Conservation (phyloP, 2,329 filamentous ascomycete genomes). For the Dothistroma pini region DNA sequence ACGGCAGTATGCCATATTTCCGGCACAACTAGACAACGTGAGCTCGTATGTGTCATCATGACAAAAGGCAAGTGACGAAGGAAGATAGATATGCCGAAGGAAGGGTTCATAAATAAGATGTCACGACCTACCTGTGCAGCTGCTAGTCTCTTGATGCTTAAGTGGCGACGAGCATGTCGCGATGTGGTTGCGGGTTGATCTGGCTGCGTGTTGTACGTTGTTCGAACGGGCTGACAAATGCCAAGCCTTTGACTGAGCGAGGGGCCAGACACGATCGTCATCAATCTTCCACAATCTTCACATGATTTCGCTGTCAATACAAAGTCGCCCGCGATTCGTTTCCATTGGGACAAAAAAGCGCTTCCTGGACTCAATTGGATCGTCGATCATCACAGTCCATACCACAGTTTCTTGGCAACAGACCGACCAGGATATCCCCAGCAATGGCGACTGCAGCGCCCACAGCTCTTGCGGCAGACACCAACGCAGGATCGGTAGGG, state of each 20-base stretch:
- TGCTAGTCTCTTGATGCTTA: not conserved
- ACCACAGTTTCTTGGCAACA: not conserved
- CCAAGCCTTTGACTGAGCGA: not conserved
- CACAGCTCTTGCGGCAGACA: conserved; percentile 10
- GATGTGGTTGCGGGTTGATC: not conserved
- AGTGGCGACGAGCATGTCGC: not conserved
- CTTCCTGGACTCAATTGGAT: not conserved
- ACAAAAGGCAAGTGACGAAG: not conserved
- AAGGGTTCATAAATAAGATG: not conserved
- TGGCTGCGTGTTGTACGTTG: not conserved
- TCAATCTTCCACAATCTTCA: not conserved
- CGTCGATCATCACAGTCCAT: not conserved
- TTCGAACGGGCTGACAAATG: not conserved
- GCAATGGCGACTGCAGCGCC: conserved; percentile 15
- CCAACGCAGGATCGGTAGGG: conserved; percentile 1
- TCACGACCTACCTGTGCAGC: not conserved
- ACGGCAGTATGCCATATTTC: not conserved
- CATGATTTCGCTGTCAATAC: not conserved
- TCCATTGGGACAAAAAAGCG: not conserved
- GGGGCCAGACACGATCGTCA: not conserved
- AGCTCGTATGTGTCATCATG: not conserved
- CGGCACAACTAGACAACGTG: not conserved
- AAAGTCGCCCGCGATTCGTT: not conserved
- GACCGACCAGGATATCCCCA: conserved; percentile 4
- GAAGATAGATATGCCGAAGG: not conserved